Evolutionary conservation across 2,329 filamentous ascomycete species (phyloP).

Genomic region (Fusarium cicatricum): DNA sequence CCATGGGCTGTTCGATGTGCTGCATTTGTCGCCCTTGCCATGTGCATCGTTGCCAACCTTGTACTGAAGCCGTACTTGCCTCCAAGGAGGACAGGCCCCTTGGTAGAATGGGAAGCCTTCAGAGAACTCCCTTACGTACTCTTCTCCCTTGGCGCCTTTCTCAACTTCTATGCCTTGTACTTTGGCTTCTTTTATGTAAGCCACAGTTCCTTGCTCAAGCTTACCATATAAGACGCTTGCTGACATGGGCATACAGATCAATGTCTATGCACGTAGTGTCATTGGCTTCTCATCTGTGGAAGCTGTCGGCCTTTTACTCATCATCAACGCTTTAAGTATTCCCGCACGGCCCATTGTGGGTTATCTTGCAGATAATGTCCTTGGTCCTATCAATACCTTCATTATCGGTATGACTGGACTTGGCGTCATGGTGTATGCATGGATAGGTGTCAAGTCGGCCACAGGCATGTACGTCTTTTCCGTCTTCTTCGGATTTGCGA

Average conservation of each 20-base stretch:
- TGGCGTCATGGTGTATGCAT: slow-evolving; percentile 41
- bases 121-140: slow-evolving; percentile 62
- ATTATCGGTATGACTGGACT: slow-evolving; percentile 43
- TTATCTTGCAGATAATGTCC: slow-evolving; percentile 62
- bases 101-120: slow-evolving; percentile 66
- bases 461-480: slow-evolving; percentile 44
- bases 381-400: slow-evolving; percentile 58
- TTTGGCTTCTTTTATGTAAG: slow-evolving; percentile 55
- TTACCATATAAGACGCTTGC: slow-evolving; percentile 27
- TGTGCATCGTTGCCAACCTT: slow-evolving; percentile 51
- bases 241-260: slow-evolving; percentile 47
- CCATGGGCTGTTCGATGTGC: slow-evolving; percentile 70
- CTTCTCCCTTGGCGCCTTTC: slow-evolving; percentile 59
- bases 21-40: slow-evolving; percentile 66
- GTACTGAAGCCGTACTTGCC: slow-evolving; percentile 56
- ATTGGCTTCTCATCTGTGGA: slow-evolving; percentile 61
- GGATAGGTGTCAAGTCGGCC: slow-evolving; percentile 41
- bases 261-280: slow-evolving; percentile 49
- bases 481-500: slow-evolving; percentile 43
- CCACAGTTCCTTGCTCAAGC: slow-evolving; percentile 44
- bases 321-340: slow-evolving; percentile 70
- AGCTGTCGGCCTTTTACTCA: slow-evolving; percentile 62
- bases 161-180: slow-evolving; percentile 52
- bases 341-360: slow-evolving; percentile 66
- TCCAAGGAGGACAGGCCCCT: slow-evolving; percentile 56